phyloP scores from a whole-genome alignment of 345 rosid species.

The Kernera saxatilis region DNA sequence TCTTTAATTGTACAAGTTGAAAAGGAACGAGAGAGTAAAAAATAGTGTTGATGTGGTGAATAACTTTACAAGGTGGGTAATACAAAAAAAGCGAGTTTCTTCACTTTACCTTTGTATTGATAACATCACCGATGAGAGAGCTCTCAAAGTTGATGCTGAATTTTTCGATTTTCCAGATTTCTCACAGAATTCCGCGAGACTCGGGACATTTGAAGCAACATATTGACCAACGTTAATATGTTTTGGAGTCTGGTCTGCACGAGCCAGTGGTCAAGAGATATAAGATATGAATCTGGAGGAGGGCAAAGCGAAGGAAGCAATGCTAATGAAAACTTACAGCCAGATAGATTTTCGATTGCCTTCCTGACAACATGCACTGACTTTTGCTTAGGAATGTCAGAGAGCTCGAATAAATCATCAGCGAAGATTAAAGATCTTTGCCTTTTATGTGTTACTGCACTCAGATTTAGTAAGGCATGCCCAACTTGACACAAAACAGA shows the following conservation, averaged over 20 bases:
- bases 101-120: slow-evolving; percentile 57
- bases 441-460: slow-evolving; percentile 53
- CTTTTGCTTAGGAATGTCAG: slow-evolving; percentile 70
- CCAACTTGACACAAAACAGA: slow-evolving; percentile 68
- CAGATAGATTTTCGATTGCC: slow-evolving; percentile 69
- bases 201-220: slow-evolving; percentile 63
- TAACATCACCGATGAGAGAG: slow-evolving; percentile 75
- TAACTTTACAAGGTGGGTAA: not conserved
- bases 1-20: not conserved
- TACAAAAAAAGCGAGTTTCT: not conserved
- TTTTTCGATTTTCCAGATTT: slow-evolving; percentile 43
- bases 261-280: slow-evolving; percentile 2
- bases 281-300: slow-evolving; percentile 2
- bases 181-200: slow-evolving; percentile 54
- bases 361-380: slow-evolving; percentile 58
- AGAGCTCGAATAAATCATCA: slow-evolving; percentile 85
- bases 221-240: slow-evolving; percentile 58
- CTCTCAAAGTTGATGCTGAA: slow-evolving; percentile 50
- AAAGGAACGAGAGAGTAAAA: not conserved
- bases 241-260: slow-evolving; percentile 68
- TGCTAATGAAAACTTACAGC: slow-evolving; percentile 56
- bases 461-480: slow-evolving; percentile 59
- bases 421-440: slow-evolving; percentile 60
- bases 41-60: not conserved
- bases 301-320: not conserved